These are phyloP conservation scores for Alisma plantagoaquatica DNA, from an alignment of 106 monocot species.

Conservation along the genomic window DNA sequence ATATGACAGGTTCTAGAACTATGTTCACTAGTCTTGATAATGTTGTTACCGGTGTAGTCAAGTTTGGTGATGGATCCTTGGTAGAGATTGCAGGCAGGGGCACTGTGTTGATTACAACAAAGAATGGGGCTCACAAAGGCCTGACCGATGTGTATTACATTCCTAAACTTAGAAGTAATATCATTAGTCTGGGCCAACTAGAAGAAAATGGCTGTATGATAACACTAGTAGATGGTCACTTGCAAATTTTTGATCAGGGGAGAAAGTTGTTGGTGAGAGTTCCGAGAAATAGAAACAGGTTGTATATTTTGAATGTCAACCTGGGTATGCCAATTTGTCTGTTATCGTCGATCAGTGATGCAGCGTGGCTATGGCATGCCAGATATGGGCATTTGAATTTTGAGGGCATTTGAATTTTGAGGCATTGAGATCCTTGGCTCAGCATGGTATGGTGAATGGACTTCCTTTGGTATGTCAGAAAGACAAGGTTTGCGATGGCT, in stretches of 20 bases:
- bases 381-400: no score
- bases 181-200: conserved; percentile 3
- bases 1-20: background rate
- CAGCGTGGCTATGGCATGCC: conserved; percentile 8
- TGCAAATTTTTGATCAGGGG: background rate
- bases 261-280: background rate
- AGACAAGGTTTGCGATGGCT: conserved; percentile 1
- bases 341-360: background rate
- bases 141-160: conserved; percentile 2
- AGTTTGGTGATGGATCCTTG: background rate
- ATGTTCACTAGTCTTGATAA: background rate
- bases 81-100: conserved; percentile 3
- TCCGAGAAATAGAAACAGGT: background rate
- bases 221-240: background rate
- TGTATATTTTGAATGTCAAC: background rate
- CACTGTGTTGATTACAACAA: background rate
- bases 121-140: background rate
- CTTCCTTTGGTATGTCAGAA: background rate
- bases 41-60: background rate
- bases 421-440: background rate
- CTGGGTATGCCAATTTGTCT: background rate
- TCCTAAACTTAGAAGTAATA: background rate
- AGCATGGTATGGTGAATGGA: background rate
- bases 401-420: conserved; percentile 6
- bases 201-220: background rate